These are phyloP conservation scores for Discostella stelligera DNA, from an alignment of 352 stramenopile species.

Conservation along the genomic window DNA sequence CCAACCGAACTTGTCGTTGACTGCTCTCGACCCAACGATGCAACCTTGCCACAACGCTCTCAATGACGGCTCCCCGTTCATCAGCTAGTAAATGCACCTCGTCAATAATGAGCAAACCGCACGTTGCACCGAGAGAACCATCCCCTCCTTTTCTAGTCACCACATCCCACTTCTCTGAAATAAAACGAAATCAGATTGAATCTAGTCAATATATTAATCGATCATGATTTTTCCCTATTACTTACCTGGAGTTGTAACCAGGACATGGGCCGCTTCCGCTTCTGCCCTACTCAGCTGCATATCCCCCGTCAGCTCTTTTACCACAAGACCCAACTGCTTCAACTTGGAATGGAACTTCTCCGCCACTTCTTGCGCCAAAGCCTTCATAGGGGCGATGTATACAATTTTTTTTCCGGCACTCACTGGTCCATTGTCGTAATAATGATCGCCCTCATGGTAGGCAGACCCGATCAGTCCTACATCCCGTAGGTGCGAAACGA, in stretches of 20 bases:
- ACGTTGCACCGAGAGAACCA: constrained; percentile 86
- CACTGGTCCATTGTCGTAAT: constrained; percentile 30
- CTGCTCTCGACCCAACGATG: constrained; percentile 96
- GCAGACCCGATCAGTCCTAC: constrained; percentile 67
- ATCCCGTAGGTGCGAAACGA: constrained; percentile 88
- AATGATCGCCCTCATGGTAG: constrained; percentile 32
- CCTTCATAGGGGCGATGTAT: constrained; percentile 83
- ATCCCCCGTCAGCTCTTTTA: constrained; percentile 95
- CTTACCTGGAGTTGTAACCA: constrained; percentile 92
- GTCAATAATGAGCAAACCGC: constrained; percentile 98
- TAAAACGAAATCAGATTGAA: background rate
- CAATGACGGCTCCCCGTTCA: constrained; percentile 97
- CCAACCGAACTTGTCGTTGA: constrained; percentile 96
- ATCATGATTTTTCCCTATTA: too few species aligned
- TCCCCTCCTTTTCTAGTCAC: constrained; percentile 97
- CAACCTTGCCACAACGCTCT: constrained; percentile 97
- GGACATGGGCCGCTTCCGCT: constrained; percentile 90
- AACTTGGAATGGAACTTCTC: constrained; percentile 95
- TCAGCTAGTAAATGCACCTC: constrained; percentile 99
- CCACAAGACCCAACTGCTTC: constrained; percentile 83
- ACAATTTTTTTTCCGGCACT: constrained; percentile 73
- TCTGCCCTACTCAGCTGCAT: constrained; percentile 96
- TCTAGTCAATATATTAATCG: too few species aligned
- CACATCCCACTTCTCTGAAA: constrained; percentile 96
- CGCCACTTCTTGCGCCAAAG: constrained; percentile 95